Percentiles rank a stretch among this genome's conserved stretches.
Evolutionary conservation across 1,284 basidiomycete genomes (phyloP).

Genomic region (Tetrapyrgos nigripes): DNA sequence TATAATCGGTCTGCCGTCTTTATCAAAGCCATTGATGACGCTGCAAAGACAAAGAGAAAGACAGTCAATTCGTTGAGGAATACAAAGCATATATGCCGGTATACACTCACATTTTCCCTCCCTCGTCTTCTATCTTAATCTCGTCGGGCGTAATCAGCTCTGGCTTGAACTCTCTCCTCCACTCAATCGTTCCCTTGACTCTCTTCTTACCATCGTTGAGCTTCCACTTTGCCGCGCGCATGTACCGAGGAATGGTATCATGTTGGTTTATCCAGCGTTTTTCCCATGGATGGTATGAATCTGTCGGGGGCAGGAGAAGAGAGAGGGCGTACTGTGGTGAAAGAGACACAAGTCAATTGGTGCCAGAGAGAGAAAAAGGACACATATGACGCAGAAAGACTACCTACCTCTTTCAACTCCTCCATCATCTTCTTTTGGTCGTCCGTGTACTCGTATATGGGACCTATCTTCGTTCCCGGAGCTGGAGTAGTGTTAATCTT

Average conservation of each 20-base stretch:
- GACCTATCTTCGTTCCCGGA: slow-evolving; percentile 51
- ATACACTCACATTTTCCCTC: slow-evolving; percentile 82
- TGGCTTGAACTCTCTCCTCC: slow-evolving; percentile 83
- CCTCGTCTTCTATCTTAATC: slow-evolving; percentile 78
- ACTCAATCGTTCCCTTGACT: slow-evolving; percentile 79
- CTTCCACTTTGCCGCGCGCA: slow-evolving; percentile 87
- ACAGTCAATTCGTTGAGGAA: background rate
- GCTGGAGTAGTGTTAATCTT: slow-evolving; percentile 39
- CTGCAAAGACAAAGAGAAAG: slow-evolving; percentile 41
- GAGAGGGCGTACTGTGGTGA: slow-evolving; percentile 65
- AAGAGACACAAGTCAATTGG: background rate
- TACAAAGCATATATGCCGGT: slow-evolving; percentile 2
- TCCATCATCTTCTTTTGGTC: slow-evolving; percentile 67
- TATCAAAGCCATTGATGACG: slow-evolving; percentile 83
- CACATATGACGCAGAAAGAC: too few relatives aligned
- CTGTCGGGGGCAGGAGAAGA: slow-evolving; percentile 65
- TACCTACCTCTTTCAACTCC: slow-evolving; percentile 64
- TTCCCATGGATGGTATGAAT: slow-evolving; percentile 81
- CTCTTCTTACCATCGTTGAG: slow-evolving; percentile 77
- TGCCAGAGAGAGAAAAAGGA: slow-evolving; percentile 6
- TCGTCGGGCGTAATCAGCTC: slow-evolving; percentile 84
- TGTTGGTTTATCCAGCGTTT: slow-evolving; percentile 74
- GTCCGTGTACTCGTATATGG: slow-evolving; percentile 65
- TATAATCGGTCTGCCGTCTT: slow-evolving; percentile 80
- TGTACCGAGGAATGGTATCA: slow-evolving; percentile 81